Conservation (phyloP, 352 stramenopile species). For the Phytophthora parvispora region DNA sequence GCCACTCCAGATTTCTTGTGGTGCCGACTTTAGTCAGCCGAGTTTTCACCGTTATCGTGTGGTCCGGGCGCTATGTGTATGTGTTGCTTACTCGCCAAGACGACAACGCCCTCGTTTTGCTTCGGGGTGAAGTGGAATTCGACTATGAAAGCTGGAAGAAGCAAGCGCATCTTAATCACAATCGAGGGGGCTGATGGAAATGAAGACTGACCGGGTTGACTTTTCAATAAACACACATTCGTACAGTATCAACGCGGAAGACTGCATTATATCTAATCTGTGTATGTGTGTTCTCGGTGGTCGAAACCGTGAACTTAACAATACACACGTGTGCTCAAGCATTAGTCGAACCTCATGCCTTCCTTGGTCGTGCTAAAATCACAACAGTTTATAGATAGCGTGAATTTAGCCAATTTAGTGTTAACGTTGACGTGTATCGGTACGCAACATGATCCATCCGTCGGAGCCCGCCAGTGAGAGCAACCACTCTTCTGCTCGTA, state of each 20-base stretch:
- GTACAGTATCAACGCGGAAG: no score
- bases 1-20: not conserved
- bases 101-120: slow-evolving; percentile 11
- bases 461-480: not conserved
- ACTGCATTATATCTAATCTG: no score
- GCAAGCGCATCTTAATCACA: not conserved
- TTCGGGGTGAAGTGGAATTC: slow-evolving; percentile 11
- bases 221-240: no score
- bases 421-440: not conserved
- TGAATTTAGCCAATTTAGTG: no score
- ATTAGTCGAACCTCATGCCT: no score
- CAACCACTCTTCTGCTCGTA: not conserved
- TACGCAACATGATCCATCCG: slow-evolving; percentile 11
- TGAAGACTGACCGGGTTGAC: no score
- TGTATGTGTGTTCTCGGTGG: no score
- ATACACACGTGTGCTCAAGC: no score
- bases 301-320: no score
- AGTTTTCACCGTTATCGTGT: not conserved
- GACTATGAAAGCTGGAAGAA: slow-evolving; percentile 23
- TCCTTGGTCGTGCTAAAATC: no score
- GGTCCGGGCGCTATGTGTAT: not conserved
- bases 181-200: not conserved
- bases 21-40: not conserved
- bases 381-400: no score
- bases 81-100: slow-evolving; percentile 2